Evolutionary conservation across 148 eudicot genomes (phyloP).

Genomic region (Cornus kousa): DNA sequence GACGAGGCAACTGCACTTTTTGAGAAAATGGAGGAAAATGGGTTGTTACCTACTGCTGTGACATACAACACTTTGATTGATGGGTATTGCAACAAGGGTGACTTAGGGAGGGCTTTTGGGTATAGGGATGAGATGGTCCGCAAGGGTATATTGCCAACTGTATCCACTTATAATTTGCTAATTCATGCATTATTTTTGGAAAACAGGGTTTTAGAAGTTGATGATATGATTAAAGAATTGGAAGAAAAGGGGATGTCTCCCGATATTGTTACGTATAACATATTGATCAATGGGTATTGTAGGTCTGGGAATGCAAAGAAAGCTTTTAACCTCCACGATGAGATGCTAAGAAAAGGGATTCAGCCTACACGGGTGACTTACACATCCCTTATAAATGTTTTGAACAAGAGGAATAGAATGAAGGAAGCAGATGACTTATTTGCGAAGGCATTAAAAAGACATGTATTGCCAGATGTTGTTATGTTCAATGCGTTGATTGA

Average conservation of each 20-base stretch:
- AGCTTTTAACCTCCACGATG: conserved; percentile 59
- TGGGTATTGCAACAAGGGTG: conserved; percentile 59
- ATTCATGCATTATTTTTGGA: conserved; percentile 65
- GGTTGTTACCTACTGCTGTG: conserved; percentile 49
- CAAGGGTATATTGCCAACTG: conserved; percentile 46
- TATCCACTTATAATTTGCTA: conserved; percentile 64
- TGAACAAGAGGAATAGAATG: conserved; percentile 62
- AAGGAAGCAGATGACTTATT: conserved; percentile 63
- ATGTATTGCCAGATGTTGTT: conserved; percentile 59
- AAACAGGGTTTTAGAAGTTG: conserved; percentile 43
- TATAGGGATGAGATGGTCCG: conserved; percentile 59
- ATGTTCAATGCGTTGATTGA: conserved; percentile 74
- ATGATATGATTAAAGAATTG: conserved; percentile 63
- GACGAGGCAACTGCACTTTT: conserved; percentile 48
- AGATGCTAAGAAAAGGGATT: conserved; percentile 55
- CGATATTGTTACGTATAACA: conserved; percentile 64
- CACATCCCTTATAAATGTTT: conserved; percentile 67
- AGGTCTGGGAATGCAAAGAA: conserved; percentile 51
- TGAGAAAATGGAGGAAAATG: conserved; percentile 42
- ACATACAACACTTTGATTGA: conserved; percentile 67
- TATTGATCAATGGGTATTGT: conserved; percentile 66
- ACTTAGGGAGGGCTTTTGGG: conserved; percentile 52
- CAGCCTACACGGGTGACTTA: conserved; percentile 66
- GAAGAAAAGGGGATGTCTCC: conserved; percentile 39
- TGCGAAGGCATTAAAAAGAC: conserved; percentile 32